These are phyloP conservation scores for Sisymbrium irio DNA, from an alignment of 345 rosid species.

Conservation along the genomic window DNA sequence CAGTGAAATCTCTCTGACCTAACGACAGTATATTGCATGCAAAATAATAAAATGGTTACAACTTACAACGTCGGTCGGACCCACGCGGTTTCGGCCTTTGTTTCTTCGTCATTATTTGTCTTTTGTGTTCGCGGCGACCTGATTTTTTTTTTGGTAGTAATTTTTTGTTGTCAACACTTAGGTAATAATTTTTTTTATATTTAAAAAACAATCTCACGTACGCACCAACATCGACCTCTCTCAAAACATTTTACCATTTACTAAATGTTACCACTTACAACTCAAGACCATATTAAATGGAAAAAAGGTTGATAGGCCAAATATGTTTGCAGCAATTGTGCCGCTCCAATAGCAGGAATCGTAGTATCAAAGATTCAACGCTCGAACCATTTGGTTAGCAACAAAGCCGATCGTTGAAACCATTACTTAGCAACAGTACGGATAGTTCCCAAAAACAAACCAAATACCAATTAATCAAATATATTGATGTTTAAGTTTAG, in stretches of 20 bases:
- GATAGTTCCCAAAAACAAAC: neutral
- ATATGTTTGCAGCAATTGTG: neutral
- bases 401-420: neutral
- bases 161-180: no score
- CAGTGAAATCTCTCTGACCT: neutral
- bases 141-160: no score
- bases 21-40: constrained; percentile 9
- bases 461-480: neutral
- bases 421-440: neutral
- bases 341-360: neutral
- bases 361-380: neutral
- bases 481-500: neutral
- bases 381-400: neutral
- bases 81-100: constrained; percentile 30
- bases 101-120: constrained; percentile 13
- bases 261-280: neutral
- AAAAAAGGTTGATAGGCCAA: neutral
- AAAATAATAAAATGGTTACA: constrained; percentile 6
- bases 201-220: neutral
- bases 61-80: neutral
- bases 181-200: neutral
- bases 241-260: neutral
- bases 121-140: constrained; percentile 19
- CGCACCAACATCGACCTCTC: neutral
- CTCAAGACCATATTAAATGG: neutral